Base-by-base conservation (phyloP, 495 filamentous ascomycete species). In the Thozetella sp. region DNA sequence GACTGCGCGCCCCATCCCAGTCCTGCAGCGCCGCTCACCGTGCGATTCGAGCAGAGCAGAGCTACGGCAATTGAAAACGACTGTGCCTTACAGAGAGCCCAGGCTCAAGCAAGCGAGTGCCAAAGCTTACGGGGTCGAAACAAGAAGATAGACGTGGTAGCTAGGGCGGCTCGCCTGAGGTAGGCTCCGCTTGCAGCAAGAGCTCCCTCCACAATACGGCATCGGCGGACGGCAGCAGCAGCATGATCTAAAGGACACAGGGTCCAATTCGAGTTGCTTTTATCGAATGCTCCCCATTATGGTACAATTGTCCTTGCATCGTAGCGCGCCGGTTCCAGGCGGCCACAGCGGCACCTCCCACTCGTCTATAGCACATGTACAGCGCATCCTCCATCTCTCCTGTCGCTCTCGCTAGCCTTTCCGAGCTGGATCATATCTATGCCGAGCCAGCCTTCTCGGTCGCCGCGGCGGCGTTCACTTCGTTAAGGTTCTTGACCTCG, bases 401-500 rank as follows among this genome's bases (percentile, higher is more conserved):
- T 23, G 20, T 22, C 20, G 22, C 50, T 25, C 22, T 61, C 55
- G 27, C 53, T 54, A 61, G 30, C 30, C 30, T 15, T 54, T 51
- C 25, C 2, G 27, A 40, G 48, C 51, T 54, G 40, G 60, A 11
- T 54, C 55, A 58, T 23, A 23, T 55, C 22, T 61, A 58, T 23
- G 63, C 60, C 19, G 67, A 58, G 25, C 69, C 67, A 45, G 69
- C 67, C 60, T 66, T 66, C 68, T 86, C 80, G 54, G 79, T 83
- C 66, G 85, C 76, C 20, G 87, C 81, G 51, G 79, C 80, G 60
- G 83, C 81, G 73, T 95, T 94, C 74, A 87, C 92, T 26, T 86
- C 77, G 59, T 84, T 88, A 56, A 97, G 74, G 68, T 79, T 86
- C 81, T 89, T 90, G 71, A 82, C 74, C 23, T 97, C 94, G 77